A percentile compares a stretch with the other conserved stretches of the same genome.
Evolutionary conservation across 2,329 filamentous ascomycete species (phyloP).

Genomic region (Cercospora berteroae): DNA sequence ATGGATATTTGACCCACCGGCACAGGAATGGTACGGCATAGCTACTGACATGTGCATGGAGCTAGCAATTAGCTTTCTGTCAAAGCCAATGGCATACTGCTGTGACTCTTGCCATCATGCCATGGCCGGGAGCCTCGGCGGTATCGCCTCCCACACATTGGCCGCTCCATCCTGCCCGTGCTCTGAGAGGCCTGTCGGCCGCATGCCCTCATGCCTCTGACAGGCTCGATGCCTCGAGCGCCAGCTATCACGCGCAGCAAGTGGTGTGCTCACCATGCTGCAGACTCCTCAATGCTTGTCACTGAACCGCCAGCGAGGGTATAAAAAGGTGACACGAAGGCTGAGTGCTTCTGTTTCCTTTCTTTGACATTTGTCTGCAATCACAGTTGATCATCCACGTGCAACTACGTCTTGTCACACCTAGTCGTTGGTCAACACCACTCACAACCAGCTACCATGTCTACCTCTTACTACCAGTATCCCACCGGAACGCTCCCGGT

Average conservation of each 20-base stretch:
- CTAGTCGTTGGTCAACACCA: neutral
- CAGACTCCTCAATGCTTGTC: constrained; percentile 25
- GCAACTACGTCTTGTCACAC: constrained; percentile 14
- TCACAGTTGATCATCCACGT: constrained; percentile 11
- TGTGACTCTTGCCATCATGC: constrained; percentile 28
- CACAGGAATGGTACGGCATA: constrained; percentile 23
- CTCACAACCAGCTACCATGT: constrained; percentile 26
- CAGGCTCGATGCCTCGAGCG: constrained; percentile 16
- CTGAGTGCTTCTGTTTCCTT: constrained; percentile 25
- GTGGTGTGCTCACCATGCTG: constrained; percentile 30
- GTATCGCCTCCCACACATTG: constrained; percentile 23
- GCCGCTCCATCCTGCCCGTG: constrained; percentile 18
- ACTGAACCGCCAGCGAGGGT: constrained; percentile 19
- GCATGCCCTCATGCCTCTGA: constrained; percentile 18
- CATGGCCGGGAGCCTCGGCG: constrained; percentile 29
- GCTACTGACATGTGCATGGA: constrained; percentile 31
- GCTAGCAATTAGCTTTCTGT: constrained; percentile 36
- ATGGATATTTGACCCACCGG: constrained; percentile 27
- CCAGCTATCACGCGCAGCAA: constrained; percentile 26
- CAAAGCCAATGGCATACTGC: constrained; percentile 33
- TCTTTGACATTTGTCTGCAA: constrained; percentile 23
- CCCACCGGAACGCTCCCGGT: constrained; percentile 35
- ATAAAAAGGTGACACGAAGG: constrained; percentile 32
- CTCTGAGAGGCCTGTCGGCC: constrained; percentile 11
- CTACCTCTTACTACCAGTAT: constrained; percentile 35